Conservation (phyloP, 139 green algal species). For the Medakamo hakoo region DNA sequence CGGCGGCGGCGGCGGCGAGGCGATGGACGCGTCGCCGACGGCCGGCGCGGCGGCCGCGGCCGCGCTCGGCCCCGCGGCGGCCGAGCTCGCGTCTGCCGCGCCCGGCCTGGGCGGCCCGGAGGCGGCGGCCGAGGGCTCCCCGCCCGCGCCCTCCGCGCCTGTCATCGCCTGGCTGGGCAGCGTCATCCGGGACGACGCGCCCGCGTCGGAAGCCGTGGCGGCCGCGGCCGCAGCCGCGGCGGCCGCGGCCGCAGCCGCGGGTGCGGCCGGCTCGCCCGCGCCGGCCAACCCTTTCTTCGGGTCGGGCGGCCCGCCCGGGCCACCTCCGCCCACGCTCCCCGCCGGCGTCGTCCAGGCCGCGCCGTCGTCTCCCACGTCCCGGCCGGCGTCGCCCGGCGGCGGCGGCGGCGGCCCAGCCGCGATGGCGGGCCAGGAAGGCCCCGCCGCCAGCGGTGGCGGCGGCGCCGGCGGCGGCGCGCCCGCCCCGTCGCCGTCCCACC, state of each 20-base stretch:
- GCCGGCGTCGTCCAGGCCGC: too few species aligned
- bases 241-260: too few species aligned
- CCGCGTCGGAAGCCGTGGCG: slow-evolving; percentile 1
- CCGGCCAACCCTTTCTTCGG: neutral
- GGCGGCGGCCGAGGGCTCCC: slow-evolving; percentile 2
- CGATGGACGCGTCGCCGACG: slow-evolving; percentile 29
- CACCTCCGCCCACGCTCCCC: too few species aligned
- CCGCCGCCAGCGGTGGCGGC: slow-evolving; percentile 3
- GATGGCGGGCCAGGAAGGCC: slow-evolving; percentile 1
- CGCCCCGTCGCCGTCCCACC: neutral
- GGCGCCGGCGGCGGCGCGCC: neutral
- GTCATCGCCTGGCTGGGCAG: neutral
- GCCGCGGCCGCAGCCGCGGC: neutral
- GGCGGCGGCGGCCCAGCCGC: slow-evolving; percentile 6
- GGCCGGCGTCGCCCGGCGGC: too few species aligned
- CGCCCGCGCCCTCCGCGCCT: slow-evolving; percentile 2
- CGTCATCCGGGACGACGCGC: slow-evolving; percentile 1
- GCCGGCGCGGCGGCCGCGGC: slow-evolving; percentile 13
- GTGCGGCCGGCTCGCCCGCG: neutral
- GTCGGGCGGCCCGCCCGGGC: too few species aligned
- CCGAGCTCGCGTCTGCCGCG: neutral
- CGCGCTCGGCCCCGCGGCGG: neutral
- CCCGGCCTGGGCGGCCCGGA: slow-evolving; percentile 1
- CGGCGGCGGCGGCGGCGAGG: slow-evolving; percentile 10
- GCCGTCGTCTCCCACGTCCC: too few species aligned